phyloP scores from a whole-genome alignment of 192 early-diverging fungal genomes.

The Pilaira anomala region DNA sequence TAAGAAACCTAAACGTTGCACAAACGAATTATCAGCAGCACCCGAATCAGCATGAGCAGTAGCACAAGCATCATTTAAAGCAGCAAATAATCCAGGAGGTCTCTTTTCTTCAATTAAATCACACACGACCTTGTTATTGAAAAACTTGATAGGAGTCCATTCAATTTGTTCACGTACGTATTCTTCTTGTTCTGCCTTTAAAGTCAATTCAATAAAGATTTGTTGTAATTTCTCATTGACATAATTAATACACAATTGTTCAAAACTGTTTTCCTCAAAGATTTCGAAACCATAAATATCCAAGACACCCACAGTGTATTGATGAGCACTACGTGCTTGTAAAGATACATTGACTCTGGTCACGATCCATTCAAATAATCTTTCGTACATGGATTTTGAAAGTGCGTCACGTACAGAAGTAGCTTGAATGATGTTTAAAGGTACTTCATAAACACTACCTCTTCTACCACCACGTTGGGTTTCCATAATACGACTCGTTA shows the following conservation, averaged over 20 bases:
- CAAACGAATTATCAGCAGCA: conserved; percentile 72
- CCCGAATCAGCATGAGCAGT: conserved; percentile 92
- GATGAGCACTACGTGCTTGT: conserved; percentile 52
- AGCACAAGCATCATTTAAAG: conserved; percentile 97
- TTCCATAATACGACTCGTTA: conserved; percentile 70
- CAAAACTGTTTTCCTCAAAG: conserved; percentile 93
- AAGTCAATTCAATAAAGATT: conserved; percentile 97
- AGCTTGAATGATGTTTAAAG: conserved; percentile 90
- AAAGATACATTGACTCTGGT: conserved; percentile 88
- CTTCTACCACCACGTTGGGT: conserved; percentile 73
- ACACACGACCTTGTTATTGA: conserved; percentile 99
- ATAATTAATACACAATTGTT: conserved; percentile 99
- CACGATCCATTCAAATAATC: conserved; percentile 98
- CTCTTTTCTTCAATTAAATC: conserved; percentile 96
- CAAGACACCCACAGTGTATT: conserved; percentile 86
- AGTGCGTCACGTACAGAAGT: conserved; percentile 87
- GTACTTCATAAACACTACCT: conserved; percentile 78
- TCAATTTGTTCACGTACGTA: conserved; percentile 93
- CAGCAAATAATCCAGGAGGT: conserved; percentile 89
- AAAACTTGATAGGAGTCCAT: conserved; percentile 99
- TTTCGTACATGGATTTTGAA: conserved; percentile 89
- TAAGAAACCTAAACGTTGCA: conserved; percentile 64
- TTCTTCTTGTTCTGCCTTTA: conserved; percentile 99
- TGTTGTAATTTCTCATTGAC: conserved; percentile 97
- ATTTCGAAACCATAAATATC: conserved; percentile 99